These are phyloP conservation scores for Colletotrichum orbiculare DNA, from an alignment of 2,329 filamentous ascomycete species.

Conservation along the genomic window DNA sequence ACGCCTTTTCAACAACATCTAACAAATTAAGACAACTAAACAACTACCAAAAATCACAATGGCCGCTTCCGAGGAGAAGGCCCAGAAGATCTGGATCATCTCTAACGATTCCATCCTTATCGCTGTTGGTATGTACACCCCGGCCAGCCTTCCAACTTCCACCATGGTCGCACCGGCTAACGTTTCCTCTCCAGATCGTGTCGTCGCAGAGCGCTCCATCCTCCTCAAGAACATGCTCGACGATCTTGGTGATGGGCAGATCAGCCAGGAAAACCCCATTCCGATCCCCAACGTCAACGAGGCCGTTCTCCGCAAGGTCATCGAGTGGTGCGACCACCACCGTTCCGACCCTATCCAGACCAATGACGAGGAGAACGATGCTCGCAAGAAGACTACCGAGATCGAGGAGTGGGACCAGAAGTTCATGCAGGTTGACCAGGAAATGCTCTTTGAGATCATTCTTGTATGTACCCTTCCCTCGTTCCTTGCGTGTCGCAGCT, in stretches of 20 bases:
- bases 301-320: conserved; percentile 91
- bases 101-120: conserved; percentile 64
- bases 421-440: conserved; percentile 99
- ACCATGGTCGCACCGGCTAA: conserved; percentile 14
- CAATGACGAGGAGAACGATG: conserved; percentile 90
- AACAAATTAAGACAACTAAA: neutral
- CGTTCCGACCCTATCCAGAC: conserved; percentile 85
- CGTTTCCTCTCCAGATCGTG: conserved; percentile 69
- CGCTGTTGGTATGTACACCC: conserved; percentile 49
- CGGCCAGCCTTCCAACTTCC: neutral
- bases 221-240: conserved; percentile 99
- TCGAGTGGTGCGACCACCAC: conserved; percentile 98
- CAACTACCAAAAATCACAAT: conserved; percentile 43
- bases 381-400: conserved; percentile 97
- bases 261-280: conserved; percentile 73
- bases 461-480: conserved; percentile 69
- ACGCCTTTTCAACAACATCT: conserved; percentile 1
- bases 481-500: neutral
- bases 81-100: conserved; percentile 59
- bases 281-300: conserved; percentile 96
- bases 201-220: conserved; percentile 89
- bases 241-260: conserved; percentile 78
- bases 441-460: conserved; percentile 99
- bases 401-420: conserved; percentile 99
- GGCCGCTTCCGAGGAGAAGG: conserved; percentile 45